Conservation (phyloP, 345 rosid genomes). For the Schrenkiella parvula region DNA sequence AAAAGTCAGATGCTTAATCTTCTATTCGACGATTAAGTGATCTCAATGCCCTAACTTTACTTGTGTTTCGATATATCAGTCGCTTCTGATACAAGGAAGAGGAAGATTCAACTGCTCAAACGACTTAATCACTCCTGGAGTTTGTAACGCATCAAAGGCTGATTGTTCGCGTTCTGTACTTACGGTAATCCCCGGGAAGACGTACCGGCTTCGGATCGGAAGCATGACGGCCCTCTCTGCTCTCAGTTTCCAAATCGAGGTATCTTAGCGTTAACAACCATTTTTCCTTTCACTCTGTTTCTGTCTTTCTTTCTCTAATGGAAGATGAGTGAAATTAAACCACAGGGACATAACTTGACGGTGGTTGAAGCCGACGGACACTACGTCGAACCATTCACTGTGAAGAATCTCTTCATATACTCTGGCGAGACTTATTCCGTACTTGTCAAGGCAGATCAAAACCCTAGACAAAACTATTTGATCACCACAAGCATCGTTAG, state of each 20-base stretch:
- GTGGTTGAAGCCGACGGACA: conserved; percentile 85
- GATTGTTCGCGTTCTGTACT: conserved; percentile 44
- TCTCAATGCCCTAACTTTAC: not conserved
- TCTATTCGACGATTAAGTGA: too few species aligned
- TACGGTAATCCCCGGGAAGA: conserved; percentile 55
- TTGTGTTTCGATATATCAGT: conserved; percentile 37
- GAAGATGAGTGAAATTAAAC: not conserved
- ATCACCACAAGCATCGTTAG: conserved; percentile 53
- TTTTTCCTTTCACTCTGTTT: not conserved
- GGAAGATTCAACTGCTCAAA: conserved; percentile 62
- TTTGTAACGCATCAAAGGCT: conserved; percentile 46
- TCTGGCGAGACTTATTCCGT: conserved; percentile 80
- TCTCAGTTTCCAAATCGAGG: conserved; percentile 79
- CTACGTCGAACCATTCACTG: conserved; percentile 65
- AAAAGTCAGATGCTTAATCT: not conserved
- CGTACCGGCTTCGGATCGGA: conserved; percentile 54
- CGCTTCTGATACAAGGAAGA: conserved; percentile 68
- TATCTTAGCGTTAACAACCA: conserved; percentile 22
- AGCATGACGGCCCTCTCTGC: conserved; percentile 61
- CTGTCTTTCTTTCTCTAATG: not conserved
- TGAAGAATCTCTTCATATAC: conserved; percentile 63
- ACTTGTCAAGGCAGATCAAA: conserved; percentile 49
- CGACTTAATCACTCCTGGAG: not conserved
- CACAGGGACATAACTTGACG: conserved; percentile 67
- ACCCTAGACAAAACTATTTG: conserved; percentile 67